Conservation (phyloP, 2,329 filamentous ascomycete genomes). For the Colletotrichum agaves region DNA sequence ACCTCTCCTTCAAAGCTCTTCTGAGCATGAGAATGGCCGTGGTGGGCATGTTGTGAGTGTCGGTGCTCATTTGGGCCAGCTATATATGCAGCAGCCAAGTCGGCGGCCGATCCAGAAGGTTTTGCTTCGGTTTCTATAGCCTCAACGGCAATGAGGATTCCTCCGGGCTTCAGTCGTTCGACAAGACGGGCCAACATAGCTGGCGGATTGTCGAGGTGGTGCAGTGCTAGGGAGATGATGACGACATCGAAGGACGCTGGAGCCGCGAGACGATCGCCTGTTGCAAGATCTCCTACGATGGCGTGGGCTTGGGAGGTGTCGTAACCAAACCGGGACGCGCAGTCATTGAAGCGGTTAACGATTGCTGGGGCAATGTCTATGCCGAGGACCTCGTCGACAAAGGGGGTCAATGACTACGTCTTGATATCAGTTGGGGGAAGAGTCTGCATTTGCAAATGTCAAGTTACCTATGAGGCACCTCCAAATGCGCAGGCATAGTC, state of each 20-base stretch:
- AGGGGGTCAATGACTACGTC: conserved; percentile 45
- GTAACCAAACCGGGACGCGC: conserved; percentile 42
- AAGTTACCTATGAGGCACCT: conserved; percentile 35
- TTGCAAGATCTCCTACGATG: conserved; percentile 45
- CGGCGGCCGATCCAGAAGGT: conserved; percentile 10
- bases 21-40: background rate
- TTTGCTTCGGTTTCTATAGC: conserved; percentile 35
- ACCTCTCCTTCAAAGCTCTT: conserved; percentile 13
- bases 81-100: conserved; percentile 31
- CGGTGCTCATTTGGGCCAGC: background rate
- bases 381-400: conserved; percentile 45
- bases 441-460: background rate
- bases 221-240: conserved; percentile 50
- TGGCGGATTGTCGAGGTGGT: conserved; percentile 47
- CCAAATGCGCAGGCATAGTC: conserved; percentile 40
- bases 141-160: conserved; percentile 49
- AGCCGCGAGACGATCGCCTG: conserved; percentile 37
- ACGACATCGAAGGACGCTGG: conserved; percentile 46
- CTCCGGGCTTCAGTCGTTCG: conserved; percentile 44
- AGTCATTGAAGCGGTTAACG: conserved; percentile 46
- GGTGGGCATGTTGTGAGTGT: background rate
- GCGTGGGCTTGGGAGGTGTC: conserved; percentile 44
- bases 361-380: conserved; percentile 50
- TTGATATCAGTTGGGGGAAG: background rate
- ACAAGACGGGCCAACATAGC: conserved; percentile 44